A percentile compares a stretch with the other conserved stretches of the same genome.
phyloP scores from a whole-genome alignment of 2,329 filamentous ascomycete species.

The Aspergillus sp. region DNA sequence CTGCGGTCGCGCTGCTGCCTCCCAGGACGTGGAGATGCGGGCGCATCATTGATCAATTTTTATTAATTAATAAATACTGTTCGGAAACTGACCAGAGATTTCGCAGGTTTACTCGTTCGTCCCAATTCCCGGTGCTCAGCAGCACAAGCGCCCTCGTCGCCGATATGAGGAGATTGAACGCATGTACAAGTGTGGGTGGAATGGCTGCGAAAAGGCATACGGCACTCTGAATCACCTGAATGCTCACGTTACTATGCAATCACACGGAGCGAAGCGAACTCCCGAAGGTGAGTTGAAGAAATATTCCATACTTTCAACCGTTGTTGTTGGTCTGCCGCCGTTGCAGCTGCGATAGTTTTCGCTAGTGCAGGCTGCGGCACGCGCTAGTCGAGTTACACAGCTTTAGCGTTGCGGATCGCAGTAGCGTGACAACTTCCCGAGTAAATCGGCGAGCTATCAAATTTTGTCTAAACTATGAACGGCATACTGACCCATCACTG shows the following conservation, averaged over 20 bases:
- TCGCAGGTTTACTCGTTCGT: constrained; percentile 93
- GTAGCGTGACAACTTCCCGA: constrained; percentile 51
- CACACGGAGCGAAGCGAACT: constrained; percentile 88
- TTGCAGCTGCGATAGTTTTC: constrained; percentile 39
- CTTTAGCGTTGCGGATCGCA: constrained; percentile 53
- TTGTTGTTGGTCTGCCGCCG: constrained; percentile 3
- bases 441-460: constrained; percentile 22
- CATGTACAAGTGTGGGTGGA: constrained; percentile 99
- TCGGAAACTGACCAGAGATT: constrained; percentile 22
- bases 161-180: constrained; percentile 98
- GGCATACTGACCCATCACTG: constrained; percentile 23
- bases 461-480: neutral
- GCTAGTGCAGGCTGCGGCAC: constrained; percentile 37
- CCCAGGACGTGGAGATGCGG: constrained; percentile 14
- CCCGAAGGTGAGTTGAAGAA: constrained; percentile 76
- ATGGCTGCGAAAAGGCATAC: constrained; percentile 97
- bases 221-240: constrained; percentile 97
- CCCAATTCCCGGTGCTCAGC: constrained; percentile 92
- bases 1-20: constrained; percentile 17
- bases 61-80: neutral
- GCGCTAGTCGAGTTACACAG: constrained; percentile 50
- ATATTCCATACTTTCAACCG: neutral
- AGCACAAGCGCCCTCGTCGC: constrained; percentile 90
- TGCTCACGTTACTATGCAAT: constrained; percentile 98
- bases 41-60: constrained; percentile 22